Base-by-base conservation (phyloP, 2,329 filamentous ascomycete genomes). In the Beauveria australis region DNA sequence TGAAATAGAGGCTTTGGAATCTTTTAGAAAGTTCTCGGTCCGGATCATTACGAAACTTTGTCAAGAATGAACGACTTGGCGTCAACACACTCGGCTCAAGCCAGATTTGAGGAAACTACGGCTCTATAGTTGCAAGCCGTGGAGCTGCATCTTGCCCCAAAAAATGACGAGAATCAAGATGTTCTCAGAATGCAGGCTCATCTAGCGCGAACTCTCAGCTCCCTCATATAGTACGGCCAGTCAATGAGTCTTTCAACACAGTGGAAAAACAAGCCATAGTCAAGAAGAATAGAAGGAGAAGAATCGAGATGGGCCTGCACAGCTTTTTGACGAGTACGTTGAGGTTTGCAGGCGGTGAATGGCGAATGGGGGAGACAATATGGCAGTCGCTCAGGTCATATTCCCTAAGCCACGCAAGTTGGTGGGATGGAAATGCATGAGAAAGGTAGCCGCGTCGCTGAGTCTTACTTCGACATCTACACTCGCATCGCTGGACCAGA, bases 51-150 rank as follows among this genome's bases (percentile, higher is more conserved):
- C 4, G 43, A 61, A 19, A 65, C 63, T 28, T 64, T 30, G 26
- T 58, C n/a, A 16, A 64, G 59, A 40, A 64, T 63, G 53, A 43
- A 59, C 41, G 55, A 49, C 18, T 61, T 64, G 16, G 61, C 53
- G 8, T 0, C 10, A 10, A 30, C 37, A 5, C 46, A 53, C 12
- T 26, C 22, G 18, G 28, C 2, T 12, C 49, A 40, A 16, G 30
- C 16, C 18, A 28, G 49, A 8, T 18, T n/a, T 19, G 49, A 52
- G 10, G 30, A 12, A 5, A 9, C 30, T 18, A 12, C 16, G 30
- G n/a, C 28, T 10, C 10, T 52, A 12, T 4, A 52, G 10, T n/a
- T 52, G 16, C 46, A 48, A 24, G 46, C 22, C 5, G 22, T 48
- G 19, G 24, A 48, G 3, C 24, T 48, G 18, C 46, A n/a, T 12